Evolutionary conservation across 2,329 filamentous ascomycete genomes (phyloP).

Genomic region (Pleurostoma richardsiae): DNA sequence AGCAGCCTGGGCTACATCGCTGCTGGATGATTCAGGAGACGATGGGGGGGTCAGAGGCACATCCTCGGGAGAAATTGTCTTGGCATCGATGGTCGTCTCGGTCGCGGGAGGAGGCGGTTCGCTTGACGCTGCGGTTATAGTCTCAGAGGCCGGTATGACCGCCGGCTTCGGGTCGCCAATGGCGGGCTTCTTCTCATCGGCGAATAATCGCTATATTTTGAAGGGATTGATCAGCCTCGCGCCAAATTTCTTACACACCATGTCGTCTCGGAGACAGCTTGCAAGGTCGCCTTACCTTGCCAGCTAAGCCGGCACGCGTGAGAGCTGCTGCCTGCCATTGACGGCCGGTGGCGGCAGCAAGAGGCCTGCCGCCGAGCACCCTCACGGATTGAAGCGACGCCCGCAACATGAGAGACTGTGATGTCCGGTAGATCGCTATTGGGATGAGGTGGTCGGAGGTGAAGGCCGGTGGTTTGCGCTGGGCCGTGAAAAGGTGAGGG

Average conservation of each 20-base stretch:
- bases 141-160: conserved; percentile 50
- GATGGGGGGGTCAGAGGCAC: conserved; percentile 34
- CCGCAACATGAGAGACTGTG: conserved; percentile 61
- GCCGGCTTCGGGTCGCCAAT: conserved; percentile 42
- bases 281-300: conserved; percentile 29
- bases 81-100: conserved; percentile 29
- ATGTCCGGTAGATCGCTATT: conserved; percentile 30
- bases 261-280: conserved; percentile 8
- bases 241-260: conserved; percentile 11
- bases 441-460: conserved; percentile 3
- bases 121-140: conserved; percentile 41
- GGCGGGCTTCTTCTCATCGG: conserved; percentile 46
- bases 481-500: conserved; percentile 5
- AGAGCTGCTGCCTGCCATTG: conserved; percentile 51
- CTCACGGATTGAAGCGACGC: conserved; percentile 62
- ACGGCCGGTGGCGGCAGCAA: conserved; percentile 45
- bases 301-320: conserved; percentile 28
- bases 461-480: conserved; percentile 2
- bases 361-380: conserved; percentile 50
- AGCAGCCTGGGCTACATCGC: conserved; percentile 20
- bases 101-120: conserved; percentile 25
- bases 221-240: no score
- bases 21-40: conserved; percentile 20
- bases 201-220: conserved; percentile 47
- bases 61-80: conserved; percentile 29